Evolutionary conservation across 805 yeast genomes (phyloP), one percentile per base, ranked within the genome.

Genomic region (Kluyveromyces nonfermentans): DNA sequence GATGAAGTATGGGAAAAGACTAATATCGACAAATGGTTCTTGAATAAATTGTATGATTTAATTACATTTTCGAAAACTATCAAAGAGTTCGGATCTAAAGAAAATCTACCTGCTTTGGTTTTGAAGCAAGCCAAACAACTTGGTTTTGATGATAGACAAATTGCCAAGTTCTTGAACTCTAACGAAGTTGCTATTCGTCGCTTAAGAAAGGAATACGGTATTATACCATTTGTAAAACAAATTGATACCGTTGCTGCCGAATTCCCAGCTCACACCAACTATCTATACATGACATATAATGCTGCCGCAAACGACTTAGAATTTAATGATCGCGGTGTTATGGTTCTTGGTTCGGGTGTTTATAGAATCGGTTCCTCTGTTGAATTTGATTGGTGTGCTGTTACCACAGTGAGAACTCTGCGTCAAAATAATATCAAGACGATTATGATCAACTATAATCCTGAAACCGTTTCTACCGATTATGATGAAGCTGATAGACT

Each of bases 341-440:
- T 90, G 85, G 98, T 90, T 35, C 73, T 90, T 47, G 97, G 97
- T 53, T 88, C 97, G 4, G 98, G 98, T 75, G 98, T 93, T 37
- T 90, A 90, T 76, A 81, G 98, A 72, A 90, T 90, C 63, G 98
- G 98, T 57, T 93, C 97, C 5, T 90, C 97, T 25, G 98, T 90
- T 49, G 98, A 90, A 69, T 90, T 90, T 63, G 98, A 90, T 71
- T 90, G 97, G 97, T 90, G 98, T 79, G 97, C 97, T 38, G 98
- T 90, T 46, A 78, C 96, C 52, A 93, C 97, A 38, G 93, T 88
- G 51, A 80, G 97, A 70, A 87, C 97, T 34, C 74, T 90, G 62
- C 80, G 98, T 58, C 83, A 83, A 54, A 77, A 79, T 63, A 87
- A 89, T 46, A 72, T 76, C 61, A 90, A 88, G 73, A 90, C 97